Evolutionary conservation across 352 stramenopile species (phyloP).

Genomic region (Nothophytophthora sp.): DNA sequence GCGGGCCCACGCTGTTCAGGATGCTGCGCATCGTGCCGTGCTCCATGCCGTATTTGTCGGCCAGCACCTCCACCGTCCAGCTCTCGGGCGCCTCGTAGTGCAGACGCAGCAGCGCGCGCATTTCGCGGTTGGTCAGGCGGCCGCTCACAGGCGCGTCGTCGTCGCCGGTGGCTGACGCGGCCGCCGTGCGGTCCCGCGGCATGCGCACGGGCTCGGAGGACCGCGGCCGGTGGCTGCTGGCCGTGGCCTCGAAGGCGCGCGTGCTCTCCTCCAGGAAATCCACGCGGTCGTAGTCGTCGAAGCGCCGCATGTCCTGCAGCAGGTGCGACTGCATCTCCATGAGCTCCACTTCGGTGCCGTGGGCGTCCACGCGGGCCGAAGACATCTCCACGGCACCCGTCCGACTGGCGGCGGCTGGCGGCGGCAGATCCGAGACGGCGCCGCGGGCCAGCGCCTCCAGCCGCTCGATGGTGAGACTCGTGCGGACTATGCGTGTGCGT

Average conservation of each 20-base stretch:
- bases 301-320: slow-evolving; percentile 45
- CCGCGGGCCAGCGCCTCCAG: slow-evolving; percentile 26
- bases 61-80: slow-evolving; percentile 51
- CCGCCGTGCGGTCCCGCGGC: slow-evolving; percentile 54
- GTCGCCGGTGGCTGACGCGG: slow-evolving; percentile 38
- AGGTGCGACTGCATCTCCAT: slow-evolving; percentile 63
- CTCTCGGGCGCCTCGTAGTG: slow-evolving; percentile 60
- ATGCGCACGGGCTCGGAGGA: slow-evolving; percentile 44
- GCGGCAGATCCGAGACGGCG: not conserved
- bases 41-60: slow-evolving; percentile 52
- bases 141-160: slow-evolving; percentile 40
- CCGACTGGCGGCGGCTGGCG: not conserved
- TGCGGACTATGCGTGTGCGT: slow-evolving; percentile 30
- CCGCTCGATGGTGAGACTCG: slow-evolving; percentile 41
- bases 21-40: slow-evolving; percentile 34
- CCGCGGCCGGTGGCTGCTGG: slow-evolving; percentile 57
- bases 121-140: slow-evolving; percentile 52
- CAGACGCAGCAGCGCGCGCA: slow-evolving; percentile 59
- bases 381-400: slow-evolving; percentile 22
- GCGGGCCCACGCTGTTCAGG: slow-evolving; percentile 40
- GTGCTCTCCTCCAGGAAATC: slow-evolving; percentile 52
- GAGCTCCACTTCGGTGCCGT: slow-evolving; percentile 24
- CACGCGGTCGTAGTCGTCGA: slow-evolving; percentile 63
- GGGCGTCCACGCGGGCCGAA: slow-evolving; percentile 17
- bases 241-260: slow-evolving; percentile 55